Base-by-base conservation (phyloP, 768 basidiomycete species). In the Mycena olivaceomarginata region DNA sequence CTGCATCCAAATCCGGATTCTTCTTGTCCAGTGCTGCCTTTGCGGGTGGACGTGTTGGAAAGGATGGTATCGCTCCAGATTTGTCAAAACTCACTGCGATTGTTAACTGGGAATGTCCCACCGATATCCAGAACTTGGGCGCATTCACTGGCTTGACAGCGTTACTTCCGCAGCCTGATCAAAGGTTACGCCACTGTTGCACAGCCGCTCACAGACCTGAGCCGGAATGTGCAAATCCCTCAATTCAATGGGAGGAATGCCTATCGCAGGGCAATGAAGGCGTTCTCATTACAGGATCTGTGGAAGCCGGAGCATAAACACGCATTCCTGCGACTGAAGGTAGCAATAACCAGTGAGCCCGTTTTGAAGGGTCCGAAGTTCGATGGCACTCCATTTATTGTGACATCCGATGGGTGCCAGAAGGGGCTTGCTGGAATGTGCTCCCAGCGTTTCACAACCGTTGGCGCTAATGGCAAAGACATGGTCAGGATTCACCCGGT, bases 21-120 rank as follows among this genome's bases (percentile, higher is more conserved):
- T 88, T 88, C 78, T 80, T 87, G 76, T 80, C 83, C 0, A 82
- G 85, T 37, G 83, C 83, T 0, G 79, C 84, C 1, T 89, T 88
- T 67, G 85, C 85, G 10, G 87, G 87, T 0, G 85, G 82, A 0
- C 51, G 63, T 1, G 80, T 88, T 4, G 82, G 86, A 5, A 78
- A 81, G 0, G 59, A 81, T 0, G 88, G 88, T 0, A 82, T 89
- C 4, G 72, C 70, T n/a, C 85, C 86, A 1, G 85, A 89, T 72
- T 77, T 82, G 2, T 62, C 82, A 2, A 89, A 89, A 74, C 78
- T 89, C 1, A 84, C 82, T 2, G 84, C 87, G 0, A 83, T 89
- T 5, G 83, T 88, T 5, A 76, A 88, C 74, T 87, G 85, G 84
- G 69, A 70, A 45, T 11, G 4, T 6, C 79, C 79, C 5, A 72